A percentile compares a stretch with the other conserved stretches of the same genome.
phyloP scores from a whole-genome alignment of 176 grass and related monocot species.

The Thinopyrum elongatum region DNA sequence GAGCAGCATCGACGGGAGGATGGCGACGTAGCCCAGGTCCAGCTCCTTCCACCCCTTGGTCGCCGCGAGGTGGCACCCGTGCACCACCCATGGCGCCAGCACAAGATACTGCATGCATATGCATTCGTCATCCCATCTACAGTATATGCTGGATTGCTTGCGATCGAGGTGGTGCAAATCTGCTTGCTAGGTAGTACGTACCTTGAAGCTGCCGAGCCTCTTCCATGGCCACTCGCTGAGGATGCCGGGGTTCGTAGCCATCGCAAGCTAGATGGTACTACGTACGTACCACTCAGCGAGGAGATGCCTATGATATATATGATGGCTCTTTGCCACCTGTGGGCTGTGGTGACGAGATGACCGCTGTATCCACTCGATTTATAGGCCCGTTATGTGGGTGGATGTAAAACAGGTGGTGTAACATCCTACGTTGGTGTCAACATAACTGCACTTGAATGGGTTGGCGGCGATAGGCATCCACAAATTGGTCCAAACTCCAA shows the following conservation, averaged over 20 bases:
- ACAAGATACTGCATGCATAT: constrained; percentile 48
- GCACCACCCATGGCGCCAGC: constrained; percentile 63
- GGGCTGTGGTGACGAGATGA: background rate
- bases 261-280: constrained; percentile 3
- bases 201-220: constrained; percentile 92
- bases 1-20: constrained; percentile 50
- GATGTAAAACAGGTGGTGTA: background rate
- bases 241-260: constrained; percentile 84
- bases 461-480: background rate
- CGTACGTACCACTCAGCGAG: too few species aligned
- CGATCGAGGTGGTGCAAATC: background rate
- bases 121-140: background rate
- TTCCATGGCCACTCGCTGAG: constrained; percentile 96
- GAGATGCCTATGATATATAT: too few species aligned
- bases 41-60: constrained; percentile 38
- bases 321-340: background rate
- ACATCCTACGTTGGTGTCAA: background rate
- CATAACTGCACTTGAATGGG: constrained; percentile 10
- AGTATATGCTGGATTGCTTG: background rate
- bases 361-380: background rate
- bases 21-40: constrained; percentile 31
- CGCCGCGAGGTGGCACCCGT: constrained; percentile 25
- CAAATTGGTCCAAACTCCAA: background rate
- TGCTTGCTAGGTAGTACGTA: background rate
- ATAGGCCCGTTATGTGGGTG: background rate